Conservation (phyloP, 305 asterid genomes). For the Rubia balearica region DNA sequence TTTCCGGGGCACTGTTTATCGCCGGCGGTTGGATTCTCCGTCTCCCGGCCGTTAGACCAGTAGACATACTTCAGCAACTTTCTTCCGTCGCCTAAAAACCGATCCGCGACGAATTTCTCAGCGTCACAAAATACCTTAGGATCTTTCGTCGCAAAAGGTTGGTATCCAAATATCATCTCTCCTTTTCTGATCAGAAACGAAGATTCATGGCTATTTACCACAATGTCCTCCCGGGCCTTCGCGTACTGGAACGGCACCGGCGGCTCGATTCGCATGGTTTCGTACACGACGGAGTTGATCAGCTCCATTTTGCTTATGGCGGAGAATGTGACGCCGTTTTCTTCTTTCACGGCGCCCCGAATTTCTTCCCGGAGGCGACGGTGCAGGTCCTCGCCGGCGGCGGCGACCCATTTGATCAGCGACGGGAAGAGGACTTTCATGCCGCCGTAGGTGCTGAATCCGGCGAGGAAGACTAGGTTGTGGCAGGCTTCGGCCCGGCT, state of each 20-base stretch:
- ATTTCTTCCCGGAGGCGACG: conserved; percentile 35
- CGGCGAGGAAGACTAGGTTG: conserved; percentile 40
- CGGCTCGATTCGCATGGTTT: conserved; percentile 45
- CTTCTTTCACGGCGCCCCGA: conserved; percentile 28
- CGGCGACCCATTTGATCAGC: conserved; percentile 39
- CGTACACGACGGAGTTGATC: conserved; percentile 43
- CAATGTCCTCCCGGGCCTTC: conserved; percentile 36
- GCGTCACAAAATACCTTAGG: conserved; percentile 28
- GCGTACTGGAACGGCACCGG: conserved; percentile 44
- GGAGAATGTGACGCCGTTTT: conserved; percentile 35
- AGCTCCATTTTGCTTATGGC: conserved; percentile 36
- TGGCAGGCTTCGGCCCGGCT: conserved; percentile 54
- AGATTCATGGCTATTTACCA: conserved; percentile 31
- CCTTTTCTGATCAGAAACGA: conserved; percentile 39
- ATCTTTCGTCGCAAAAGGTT: conserved; percentile 47
- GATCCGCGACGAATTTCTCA: conserved; percentile 30
- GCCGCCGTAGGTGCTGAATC: conserved; percentile 55
- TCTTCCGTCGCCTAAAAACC: conserved; percentile 47
- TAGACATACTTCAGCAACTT: conserved; percentile 31
- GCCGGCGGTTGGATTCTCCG: conserved; percentile 24
- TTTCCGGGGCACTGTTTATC: conserved; percentile 46
- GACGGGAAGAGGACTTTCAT: conserved; percentile 36
- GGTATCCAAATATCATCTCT: conserved; percentile 45
- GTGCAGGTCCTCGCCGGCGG: conserved; percentile 37
- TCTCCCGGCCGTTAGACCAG: conserved; percentile 52